Evolutionary conservation across 768 basidiomycete genomes (phyloP).

Genomic region (Tephrocybe sp.): DNA sequence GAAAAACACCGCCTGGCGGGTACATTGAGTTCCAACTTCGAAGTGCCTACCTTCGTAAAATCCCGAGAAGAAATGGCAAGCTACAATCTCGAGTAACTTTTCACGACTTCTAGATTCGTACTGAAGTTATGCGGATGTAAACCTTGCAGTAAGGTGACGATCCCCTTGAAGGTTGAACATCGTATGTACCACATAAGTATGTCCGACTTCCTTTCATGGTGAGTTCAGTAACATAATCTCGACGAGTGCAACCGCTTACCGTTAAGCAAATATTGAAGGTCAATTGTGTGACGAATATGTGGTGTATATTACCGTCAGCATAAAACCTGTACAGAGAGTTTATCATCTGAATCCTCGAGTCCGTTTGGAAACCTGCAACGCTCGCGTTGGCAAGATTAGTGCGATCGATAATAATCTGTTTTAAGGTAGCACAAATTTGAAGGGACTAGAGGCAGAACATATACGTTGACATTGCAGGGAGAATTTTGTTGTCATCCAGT

Average conservation of each 20-base stretch:
- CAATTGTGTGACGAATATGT: slow-evolving; percentile 57
- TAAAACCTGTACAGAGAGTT: slow-evolving; percentile 49
- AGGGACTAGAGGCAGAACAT: neutral
- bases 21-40: neutral
- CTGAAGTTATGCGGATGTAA: no score
- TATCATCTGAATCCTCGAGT: slow-evolving; percentile 50
- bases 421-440: neutral
- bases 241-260: slow-evolving; percentile 25
- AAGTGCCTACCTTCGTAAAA: slow-evolving; percentile 49
- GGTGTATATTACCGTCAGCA: slow-evolving; percentile 46
- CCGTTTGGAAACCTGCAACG: slow-evolving; percentile 57
- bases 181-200: slow-evolving; percentile 12
- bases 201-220: slow-evolving; percentile 11
- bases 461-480: no score
- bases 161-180: slow-evolving; percentile 2
- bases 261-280: slow-evolving; percentile 62
- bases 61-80: slow-evolving; percentile 48
- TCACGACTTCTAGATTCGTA: slow-evolving; percentile 48
- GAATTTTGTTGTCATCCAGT: no score
- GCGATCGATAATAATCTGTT: no score
- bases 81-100: slow-evolving; percentile 40
- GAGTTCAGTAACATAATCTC: neutral
- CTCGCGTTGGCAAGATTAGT: slow-evolving; percentile 60
- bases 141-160: slow-evolving; percentile 9
- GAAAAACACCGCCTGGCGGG: slow-evolving; percentile 50